Conservation (phyloP, 2,329 filamentous ascomycete genomes). For the Aureobasidium sp. region DNA sequence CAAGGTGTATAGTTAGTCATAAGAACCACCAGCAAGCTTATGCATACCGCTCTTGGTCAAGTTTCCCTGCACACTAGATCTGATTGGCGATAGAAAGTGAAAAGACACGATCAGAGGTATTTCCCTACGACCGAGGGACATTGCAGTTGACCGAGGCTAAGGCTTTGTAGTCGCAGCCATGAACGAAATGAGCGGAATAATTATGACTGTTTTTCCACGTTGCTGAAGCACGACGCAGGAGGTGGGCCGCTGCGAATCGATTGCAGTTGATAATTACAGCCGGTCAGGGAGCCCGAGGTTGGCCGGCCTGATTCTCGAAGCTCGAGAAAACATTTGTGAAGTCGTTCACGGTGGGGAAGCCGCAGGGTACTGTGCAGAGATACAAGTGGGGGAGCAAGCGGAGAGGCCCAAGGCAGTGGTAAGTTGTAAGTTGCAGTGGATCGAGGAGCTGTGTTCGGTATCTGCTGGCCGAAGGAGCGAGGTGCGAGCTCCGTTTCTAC, state of each 20-base stretch:
- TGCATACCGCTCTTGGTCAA: not conserved
- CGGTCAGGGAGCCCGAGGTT: conserved; percentile 63
- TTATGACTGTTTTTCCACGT: not conserved
- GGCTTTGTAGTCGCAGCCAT: not conserved
- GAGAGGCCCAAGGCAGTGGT: not conserved
- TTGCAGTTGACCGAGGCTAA: not conserved
- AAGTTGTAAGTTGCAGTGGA: not conserved
- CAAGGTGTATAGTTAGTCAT: not conserved
- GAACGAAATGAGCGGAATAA: not conserved
- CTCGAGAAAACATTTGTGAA: conserved; percentile 62
- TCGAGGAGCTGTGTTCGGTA: not conserved
- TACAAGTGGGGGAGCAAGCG: not conserved
- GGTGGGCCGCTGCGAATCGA: not conserved
- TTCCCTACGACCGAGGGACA: conserved; percentile 1
- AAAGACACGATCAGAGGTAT: not conserved
- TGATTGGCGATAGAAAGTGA: not conserved
- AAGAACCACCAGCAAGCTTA: not conserved
- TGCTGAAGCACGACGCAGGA: not conserved
- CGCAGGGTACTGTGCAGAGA: conserved; percentile 51
- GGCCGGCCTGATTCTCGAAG: conserved; percentile 65
- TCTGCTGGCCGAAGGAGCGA: not conserved
- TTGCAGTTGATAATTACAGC: conserved; percentile 33
- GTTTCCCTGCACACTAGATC: not conserved
- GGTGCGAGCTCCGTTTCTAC: not conserved
- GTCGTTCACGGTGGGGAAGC: conserved; percentile 75